Conservation (phyloP, 2,329 filamentous ascomycete genomes). For the Botrytis hyacinthi region DNA sequence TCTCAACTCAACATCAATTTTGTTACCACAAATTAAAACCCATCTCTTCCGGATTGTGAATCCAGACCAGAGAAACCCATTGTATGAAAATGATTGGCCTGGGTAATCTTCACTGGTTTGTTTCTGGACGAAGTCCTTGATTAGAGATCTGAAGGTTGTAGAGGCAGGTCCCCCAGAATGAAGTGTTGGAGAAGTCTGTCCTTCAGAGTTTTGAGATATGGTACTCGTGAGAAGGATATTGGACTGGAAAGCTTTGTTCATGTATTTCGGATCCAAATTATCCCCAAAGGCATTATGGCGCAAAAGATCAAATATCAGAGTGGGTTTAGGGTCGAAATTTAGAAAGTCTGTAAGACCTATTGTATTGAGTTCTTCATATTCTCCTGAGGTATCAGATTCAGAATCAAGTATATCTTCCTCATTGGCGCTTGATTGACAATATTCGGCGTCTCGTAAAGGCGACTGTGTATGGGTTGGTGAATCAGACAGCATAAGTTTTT, state of each 20-base stretch:
- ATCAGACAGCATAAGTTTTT: conserved; percentile 20
- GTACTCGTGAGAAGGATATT: not conserved
- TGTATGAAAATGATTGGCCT: conserved; percentile 3
- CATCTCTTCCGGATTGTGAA: conserved; percentile 13
- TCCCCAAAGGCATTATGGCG: conserved; percentile 37
- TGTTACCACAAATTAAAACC: conserved; percentile 17
- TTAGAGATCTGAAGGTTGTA: conserved; percentile 5
- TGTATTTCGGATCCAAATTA: conserved; percentile 56
- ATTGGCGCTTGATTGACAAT: conserved; percentile 9
- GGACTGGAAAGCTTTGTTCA: conserved; percentile 48
- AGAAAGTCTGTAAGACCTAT: conserved; percentile 53
- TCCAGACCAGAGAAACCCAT: conserved; percentile 14
- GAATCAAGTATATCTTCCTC: conserved; percentile 4
- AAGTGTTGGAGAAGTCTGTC: not conserved
- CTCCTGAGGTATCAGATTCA: not conserved
- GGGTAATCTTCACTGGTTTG: not conserved
- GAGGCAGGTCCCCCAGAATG: not conserved
- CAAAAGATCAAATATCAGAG: conserved; percentile 62
- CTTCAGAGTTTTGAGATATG: not conserved
- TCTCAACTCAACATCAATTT: conserved; percentile 12
- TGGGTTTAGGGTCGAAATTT: conserved; percentile 71
- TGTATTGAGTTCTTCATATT: conserved; percentile 1
- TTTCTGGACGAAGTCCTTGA: conserved; percentile 12
- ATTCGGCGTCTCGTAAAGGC: not conserved
- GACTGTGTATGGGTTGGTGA: conserved; percentile 10